Conservation (phyloP, 2,329 filamentous ascomycete species). For the Neofusicoccum ribis region DNA sequence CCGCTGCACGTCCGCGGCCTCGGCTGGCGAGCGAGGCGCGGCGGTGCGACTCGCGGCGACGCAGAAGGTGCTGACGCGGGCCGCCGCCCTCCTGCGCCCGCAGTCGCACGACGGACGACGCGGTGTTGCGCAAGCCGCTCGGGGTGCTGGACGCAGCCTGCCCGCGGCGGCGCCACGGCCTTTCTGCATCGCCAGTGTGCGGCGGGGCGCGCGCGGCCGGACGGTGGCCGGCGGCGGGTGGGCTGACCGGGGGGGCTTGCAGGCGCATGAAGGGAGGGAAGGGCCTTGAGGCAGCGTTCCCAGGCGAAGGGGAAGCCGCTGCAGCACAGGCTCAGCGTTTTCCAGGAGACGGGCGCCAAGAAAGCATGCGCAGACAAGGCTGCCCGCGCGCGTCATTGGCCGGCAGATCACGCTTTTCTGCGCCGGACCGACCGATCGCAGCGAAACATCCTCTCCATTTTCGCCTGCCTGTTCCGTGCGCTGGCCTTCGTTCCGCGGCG, state of each 20-base stretch:
- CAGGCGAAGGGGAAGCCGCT: background rate
- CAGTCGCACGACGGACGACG: background rate
- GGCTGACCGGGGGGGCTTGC: background rate
- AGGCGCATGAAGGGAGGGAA: background rate
- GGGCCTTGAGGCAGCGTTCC: slow-evolving; percentile 2
- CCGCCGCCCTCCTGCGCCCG: background rate
- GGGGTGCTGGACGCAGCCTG: background rate
- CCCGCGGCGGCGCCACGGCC: background rate
- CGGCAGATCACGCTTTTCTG: background rate
- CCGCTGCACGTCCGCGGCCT: background rate
- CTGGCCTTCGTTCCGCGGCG: background rate
- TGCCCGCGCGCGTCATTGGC: slow-evolving; percentile 10
- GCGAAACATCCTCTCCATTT: background rate
- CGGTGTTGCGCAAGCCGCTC: background rate
- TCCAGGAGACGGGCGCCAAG: slow-evolving; percentile 4
- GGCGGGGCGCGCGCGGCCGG: background rate
- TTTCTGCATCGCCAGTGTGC: background rate
- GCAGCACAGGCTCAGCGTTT: background rate
- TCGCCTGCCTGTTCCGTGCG: background rate
- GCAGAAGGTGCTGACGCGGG: background rate
- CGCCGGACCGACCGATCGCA: background rate
- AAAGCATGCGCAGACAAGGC: background rate
- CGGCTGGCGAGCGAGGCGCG: background rate
- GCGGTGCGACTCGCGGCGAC: too few relatives aligned
- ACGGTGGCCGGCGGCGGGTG: background rate